Base-by-base conservation (phyloP, 768 basidiomycete species). In the Hygrocybe coccinea region DNA sequence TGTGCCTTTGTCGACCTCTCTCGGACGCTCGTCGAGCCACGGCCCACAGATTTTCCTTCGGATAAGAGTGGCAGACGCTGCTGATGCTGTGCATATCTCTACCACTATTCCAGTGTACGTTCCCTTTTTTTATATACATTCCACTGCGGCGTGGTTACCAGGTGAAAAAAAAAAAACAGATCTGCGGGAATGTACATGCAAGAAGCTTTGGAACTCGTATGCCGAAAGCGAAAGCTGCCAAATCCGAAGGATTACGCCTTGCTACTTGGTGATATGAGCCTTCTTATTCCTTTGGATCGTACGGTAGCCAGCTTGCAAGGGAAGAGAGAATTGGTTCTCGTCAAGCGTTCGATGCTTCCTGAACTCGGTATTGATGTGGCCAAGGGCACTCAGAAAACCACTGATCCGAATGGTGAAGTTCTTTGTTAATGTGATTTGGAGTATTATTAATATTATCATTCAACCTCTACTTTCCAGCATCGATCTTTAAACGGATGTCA, bases 161-260 rank as follows among this genome's bases (percentile, higher is more conserved):
- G 33, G 43, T 3, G 38, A 21, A 5, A 43, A 2, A 3, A 12
- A 14, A 2, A 19, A 25, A 35, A 38, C 63, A 91, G 87, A 5
- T 85, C 92, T 8, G 85, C 90, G 12, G 92, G 90, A 8, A 97
- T 93, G 87, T 98, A 98, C 68, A 88, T 97, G 83, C 93, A 95
- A 62, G 95, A 98, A 69, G 91, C 91, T 1, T 79, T 97, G 21
- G 95, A 97, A 58, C 76, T 85, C 19, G 86, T 91, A 1, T 92
- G 89, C 66, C 77, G 81, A 36, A 83, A 82, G 64, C 80, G 86
- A 48, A 83, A 82, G 63, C 70, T 91, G 25, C 71, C 74, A 22
- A 80, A 86, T 62, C 80, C 87, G 29, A 83, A 87, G 55, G 87
- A 92, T 56, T 97, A 93, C 72, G 91, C 90, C 1, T 79, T 98